phyloP scores from a whole-genome alignment of 495 filamentous ascomycete genomes.

The Amniculicola lignicola region DNA sequence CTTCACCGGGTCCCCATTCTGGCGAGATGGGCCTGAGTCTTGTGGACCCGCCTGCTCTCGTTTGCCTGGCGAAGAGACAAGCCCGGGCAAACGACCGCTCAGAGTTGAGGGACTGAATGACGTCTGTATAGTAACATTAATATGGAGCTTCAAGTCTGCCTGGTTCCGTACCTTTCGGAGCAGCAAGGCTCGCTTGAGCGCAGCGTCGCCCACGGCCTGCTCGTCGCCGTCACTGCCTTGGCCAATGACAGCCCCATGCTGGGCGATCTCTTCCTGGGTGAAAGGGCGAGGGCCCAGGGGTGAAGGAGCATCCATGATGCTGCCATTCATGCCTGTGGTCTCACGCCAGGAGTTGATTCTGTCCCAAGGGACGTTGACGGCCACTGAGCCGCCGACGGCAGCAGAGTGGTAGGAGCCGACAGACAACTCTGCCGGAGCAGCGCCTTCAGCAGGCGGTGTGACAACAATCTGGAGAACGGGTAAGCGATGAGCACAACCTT shows the following conservation, averaged over 20 bases:
- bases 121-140: background rate
- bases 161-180: background rate
- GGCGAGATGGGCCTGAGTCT: too few relatives aligned
- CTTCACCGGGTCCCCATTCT: background rate
- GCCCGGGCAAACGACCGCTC: background rate
- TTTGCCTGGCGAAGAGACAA: background rate
- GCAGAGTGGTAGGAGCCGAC: background rate
- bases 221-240: background rate
- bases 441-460: background rate
- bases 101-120: too few relatives aligned
- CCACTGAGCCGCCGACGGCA: too few relatives aligned
- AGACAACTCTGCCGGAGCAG: background rate
- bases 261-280: background rate
- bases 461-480: background rate
- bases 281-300: background rate
- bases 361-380: background rate
- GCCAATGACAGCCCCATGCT: background rate
- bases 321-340: background rate
- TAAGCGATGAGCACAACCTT: too few relatives aligned
- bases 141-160: background rate
- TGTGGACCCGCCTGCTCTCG: background rate
- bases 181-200: background rate
- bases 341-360: background rate
- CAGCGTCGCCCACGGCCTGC: background rate
- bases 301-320: background rate